These are phyloP conservation scores for Scheffersomyces segobiensis DNA, from an alignment of 1,139 yeast genomes.

Conservation along the genomic window DNA sequence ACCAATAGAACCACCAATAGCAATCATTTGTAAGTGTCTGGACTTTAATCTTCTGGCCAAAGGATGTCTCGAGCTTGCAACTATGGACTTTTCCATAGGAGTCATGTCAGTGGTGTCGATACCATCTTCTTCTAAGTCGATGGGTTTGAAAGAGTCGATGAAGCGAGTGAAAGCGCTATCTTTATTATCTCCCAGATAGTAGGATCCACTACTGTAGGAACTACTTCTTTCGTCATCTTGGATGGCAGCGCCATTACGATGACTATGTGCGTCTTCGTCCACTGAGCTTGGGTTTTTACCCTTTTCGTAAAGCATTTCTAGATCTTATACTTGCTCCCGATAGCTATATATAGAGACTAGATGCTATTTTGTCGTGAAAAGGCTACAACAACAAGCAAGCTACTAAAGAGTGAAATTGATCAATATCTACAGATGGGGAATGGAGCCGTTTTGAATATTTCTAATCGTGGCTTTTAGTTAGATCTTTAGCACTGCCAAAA, in stretches of 20 bases:
- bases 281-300: conserved; percentile 1
- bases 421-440: not conserved
- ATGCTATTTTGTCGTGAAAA: too few species aligned
- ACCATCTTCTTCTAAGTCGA: conserved; percentile 41
- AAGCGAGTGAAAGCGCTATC: conserved; percentile 22
- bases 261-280: conserved; percentile 14
- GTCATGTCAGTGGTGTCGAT: conserved; percentile 27
- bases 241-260: conserved; percentile 8
- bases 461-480: not conserved
- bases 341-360: not conserved
- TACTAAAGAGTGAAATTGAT: not conserved
- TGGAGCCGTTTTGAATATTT: not conserved
- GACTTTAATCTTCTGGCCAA: conserved; percentile 27
- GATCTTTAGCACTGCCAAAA: not conserved
- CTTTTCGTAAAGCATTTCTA: not conserved
- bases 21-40: conserved; percentile 29
- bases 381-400: not conserved
- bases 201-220: conserved; percentile 12
- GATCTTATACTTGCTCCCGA: not conserved
- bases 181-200: conserved; percentile 9
- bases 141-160: conserved; percentile 41
- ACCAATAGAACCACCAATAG: conserved; percentile 29
- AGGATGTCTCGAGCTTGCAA: conserved; percentile 28
- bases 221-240: conserved; percentile 2
- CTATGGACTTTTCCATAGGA: conserved; percentile 36